phyloP scores from a whole-genome alignment of 129 eudicot species.

The Artemisia tridentata region DNA sequence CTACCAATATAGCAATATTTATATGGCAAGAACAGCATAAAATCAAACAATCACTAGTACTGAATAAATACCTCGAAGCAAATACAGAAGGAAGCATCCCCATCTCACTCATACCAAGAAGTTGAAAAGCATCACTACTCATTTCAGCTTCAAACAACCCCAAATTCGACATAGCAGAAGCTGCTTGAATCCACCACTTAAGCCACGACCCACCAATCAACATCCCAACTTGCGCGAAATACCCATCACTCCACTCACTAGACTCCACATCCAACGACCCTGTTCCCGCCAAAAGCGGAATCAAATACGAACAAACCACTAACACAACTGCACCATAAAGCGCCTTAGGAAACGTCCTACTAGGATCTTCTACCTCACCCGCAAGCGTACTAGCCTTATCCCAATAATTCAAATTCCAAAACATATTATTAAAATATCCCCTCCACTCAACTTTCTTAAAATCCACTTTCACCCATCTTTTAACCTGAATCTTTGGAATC shows the following conservation, averaged over 20 bases:
- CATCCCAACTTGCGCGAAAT: constrained; percentile 91
- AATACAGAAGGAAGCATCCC: constrained; percentile 86
- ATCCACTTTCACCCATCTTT: constrained; percentile 61
- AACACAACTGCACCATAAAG: constrained; percentile 68
- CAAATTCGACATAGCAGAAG: constrained; percentile 85
- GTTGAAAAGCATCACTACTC: constrained; percentile 91
- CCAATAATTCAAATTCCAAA: constrained; percentile 95
- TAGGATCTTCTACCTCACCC: constrained; percentile 78
- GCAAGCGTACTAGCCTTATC: constrained; percentile 90
- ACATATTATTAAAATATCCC: constrained; percentile 81
- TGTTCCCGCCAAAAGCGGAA: constrained; percentile 84
- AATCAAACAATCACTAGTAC: background rate
- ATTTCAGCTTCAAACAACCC: constrained; percentile 94
- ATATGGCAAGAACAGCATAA: too few relatives aligned
- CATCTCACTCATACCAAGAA: constrained; percentile 90
- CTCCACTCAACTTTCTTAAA: constrained; percentile 67
- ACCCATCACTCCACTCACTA: constrained; percentile 81
- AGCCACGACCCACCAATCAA: constrained; percentile 90
- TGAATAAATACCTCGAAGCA: constrained; percentile 54
- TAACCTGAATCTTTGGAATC: constrained; percentile 59
- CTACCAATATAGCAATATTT: too few relatives aligned
- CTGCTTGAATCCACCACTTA: constrained; percentile 96
- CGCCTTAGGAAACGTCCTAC: constrained; percentile 78
- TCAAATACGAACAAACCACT: constrained; percentile 69
- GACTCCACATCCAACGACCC: constrained; percentile 65